phyloP scores from a whole-genome alignment of 768 basidiomycete genomes.

The Tricholoma sp. region DNA sequence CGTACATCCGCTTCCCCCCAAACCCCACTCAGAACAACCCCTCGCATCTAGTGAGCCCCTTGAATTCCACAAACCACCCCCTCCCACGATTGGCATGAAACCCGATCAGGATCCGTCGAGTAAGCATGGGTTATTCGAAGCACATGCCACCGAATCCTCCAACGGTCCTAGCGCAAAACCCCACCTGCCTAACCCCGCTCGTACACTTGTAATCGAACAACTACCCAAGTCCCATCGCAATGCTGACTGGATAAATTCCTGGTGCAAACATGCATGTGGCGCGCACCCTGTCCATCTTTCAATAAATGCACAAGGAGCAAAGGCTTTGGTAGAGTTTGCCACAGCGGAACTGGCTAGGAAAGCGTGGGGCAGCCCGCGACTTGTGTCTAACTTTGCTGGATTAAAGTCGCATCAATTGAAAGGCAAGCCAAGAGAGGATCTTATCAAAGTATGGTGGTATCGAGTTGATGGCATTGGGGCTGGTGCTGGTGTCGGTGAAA shows the following conservation, averaged over 20 bases:
- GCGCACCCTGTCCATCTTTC: conserved; percentile 34
- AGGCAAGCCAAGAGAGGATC: conserved; percentile 38
- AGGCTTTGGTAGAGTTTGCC: conserved; percentile 49
- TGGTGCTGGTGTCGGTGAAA: conserved; percentile 36
- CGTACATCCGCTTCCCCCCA: conserved; percentile 4
- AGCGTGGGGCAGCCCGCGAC: conserved; percentile 46
- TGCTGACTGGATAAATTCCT: conserved; percentile 34
- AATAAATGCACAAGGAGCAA: conserved; percentile 36
- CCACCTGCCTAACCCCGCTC: conserved; percentile 41
- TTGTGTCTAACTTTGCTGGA: conserved; percentile 26
- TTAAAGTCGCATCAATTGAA: conserved; percentile 33
- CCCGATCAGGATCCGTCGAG: conserved; percentile 40
- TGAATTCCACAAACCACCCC: conserved; percentile 7
- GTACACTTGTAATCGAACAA: conserved; percentile 53
- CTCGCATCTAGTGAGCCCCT: background rate
- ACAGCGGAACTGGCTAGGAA: conserved; percentile 37
- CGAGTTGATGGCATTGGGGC: conserved; percentile 36
- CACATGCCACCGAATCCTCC: conserved; percentile 13
- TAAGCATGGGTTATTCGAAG: conserved; percentile 42
- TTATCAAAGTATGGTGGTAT: conserved; percentile 48
- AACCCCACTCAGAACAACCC: conserved; percentile 1
- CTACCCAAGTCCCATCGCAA: conserved; percentile 46
- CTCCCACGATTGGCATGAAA: conserved; percentile 37
- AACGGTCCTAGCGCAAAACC: conserved; percentile 15
- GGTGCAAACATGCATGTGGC: conserved; percentile 36